These are phyloP conservation scores for Pseudogymnoascus sp. DNA, from an alignment of 2,329 filamentous ascomycete genomes.

Conservation along the genomic window DNA sequence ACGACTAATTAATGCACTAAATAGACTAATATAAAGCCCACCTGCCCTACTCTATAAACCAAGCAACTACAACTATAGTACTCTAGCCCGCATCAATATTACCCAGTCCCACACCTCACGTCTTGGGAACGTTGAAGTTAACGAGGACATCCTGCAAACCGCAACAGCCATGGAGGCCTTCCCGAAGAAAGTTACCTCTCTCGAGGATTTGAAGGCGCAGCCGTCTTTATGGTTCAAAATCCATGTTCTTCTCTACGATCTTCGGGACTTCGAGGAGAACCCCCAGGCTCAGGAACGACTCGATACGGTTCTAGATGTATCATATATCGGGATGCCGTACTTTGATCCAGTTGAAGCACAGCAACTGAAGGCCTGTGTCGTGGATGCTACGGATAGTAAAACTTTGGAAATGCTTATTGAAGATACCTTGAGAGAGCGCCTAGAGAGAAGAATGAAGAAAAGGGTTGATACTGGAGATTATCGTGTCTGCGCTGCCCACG, in stretches of 20 bases:
- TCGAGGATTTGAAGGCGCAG: background rate
- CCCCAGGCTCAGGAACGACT: constrained; percentile 9
- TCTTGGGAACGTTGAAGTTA: background rate
- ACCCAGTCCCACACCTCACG: background rate
- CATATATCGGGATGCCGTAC: constrained; percentile 12
- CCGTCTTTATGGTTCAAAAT: constrained; percentile 12
- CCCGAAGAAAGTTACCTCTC: background rate
- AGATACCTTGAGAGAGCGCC: constrained; percentile 17
- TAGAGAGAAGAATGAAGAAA: constrained; percentile 26
- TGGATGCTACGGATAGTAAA: constrained; percentile 9
- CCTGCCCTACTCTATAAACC: background rate
- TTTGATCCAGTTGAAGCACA: constrained; percentile 9
- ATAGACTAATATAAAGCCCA: background rate
- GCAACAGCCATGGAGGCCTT: background rate
- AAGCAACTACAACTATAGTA: background rate
- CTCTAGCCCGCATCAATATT: background rate
- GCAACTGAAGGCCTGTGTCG: constrained; percentile 8
- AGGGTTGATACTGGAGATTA: constrained; percentile 24
- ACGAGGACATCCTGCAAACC: background rate
- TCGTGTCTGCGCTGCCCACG: constrained; percentile 29
- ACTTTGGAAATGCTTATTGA: constrained; percentile 17
- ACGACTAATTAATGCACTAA: background rate
- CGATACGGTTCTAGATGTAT: constrained; percentile 11
- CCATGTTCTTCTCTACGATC: constrained; percentile 14
- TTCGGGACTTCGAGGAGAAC: constrained; percentile 11